Evolutionary conservation across 768 basidiomycete species (phyloP).

Genomic region (Amanita thiersii): DNA sequence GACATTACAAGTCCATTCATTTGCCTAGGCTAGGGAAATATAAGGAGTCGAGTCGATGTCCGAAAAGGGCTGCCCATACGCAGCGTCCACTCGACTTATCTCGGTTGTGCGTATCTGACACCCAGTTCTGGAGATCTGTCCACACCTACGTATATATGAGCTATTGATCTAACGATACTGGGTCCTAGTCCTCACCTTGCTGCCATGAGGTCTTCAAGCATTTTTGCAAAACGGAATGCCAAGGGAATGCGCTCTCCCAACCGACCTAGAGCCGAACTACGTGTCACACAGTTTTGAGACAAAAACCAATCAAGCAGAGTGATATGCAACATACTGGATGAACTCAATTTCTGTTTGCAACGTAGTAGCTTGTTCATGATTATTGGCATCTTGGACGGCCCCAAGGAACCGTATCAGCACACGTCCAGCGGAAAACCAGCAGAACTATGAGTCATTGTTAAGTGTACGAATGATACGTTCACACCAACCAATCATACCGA

Average conservation of each 20-base stretch:
- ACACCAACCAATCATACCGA: slow-evolving; percentile 34
- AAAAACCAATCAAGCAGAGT: not conserved
- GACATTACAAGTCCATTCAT: too few species aligned
- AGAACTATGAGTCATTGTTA: slow-evolving; percentile 31
- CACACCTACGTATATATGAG: too few species aligned
- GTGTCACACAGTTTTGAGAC: slow-evolving; percentile 3
- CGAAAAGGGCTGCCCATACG: not conserved
- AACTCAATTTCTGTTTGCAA: slow-evolving; percentile 60
- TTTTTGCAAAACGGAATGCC: slow-evolving; percentile 50
- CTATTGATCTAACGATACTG: slow-evolving; percentile 20
- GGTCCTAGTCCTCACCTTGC: slow-evolving; percentile 28
- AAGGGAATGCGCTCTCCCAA: slow-evolving; percentile 64
- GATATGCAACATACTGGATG: slow-evolving; percentile 41
- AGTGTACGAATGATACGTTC: not conserved
- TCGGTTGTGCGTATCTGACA: not conserved
- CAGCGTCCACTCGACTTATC: not conserved
- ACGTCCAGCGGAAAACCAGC: slow-evolving; percentile 63
- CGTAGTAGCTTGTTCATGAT: slow-evolving; percentile 47
- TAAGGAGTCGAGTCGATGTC: not conserved
- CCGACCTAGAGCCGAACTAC: slow-evolving; percentile 48
- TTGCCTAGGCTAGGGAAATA: not conserved
- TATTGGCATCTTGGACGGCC: slow-evolving; percentile 50
- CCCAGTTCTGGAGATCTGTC: not conserved
- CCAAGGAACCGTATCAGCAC: slow-evolving; percentile 61
- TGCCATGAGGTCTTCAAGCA: slow-evolving; percentile 41